These are phyloP conservation scores for Sordariomycetes sp. DNA, from an alignment of 2,329 filamentous ascomycete genomes.

Conservation along the genomic window DNA sequence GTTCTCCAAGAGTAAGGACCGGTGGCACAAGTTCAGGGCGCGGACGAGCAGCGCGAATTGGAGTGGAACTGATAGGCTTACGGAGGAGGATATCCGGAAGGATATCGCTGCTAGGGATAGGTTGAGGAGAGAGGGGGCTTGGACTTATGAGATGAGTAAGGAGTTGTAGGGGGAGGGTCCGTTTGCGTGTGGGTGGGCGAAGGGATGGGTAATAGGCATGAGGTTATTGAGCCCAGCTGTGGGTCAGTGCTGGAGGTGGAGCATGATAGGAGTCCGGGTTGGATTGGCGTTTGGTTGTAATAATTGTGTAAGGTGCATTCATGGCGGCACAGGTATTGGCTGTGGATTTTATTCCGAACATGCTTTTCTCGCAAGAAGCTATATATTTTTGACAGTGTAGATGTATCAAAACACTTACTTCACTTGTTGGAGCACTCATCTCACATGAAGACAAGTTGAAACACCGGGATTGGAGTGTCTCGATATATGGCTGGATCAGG, in stretches of 20 bases:
- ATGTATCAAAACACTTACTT: too few relatives aligned
- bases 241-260: background rate
- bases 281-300: background rate
- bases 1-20: slow-evolving; percentile 78
- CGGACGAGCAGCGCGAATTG: slow-evolving; percentile 93
- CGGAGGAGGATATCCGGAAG: slow-evolving; percentile 72
- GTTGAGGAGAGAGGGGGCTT: slow-evolving; percentile 71
- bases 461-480: too few relatives aligned
- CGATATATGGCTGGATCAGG: too few relatives aligned
- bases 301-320: background rate
- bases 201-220: background rate
- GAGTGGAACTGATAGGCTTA: slow-evolving; percentile 69
- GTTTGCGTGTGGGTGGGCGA: too few relatives aligned
- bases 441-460: too few relatives aligned
- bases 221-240: background rate
- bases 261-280: background rate
- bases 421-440: too few relatives aligned
- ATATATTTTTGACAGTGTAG: too few relatives aligned
- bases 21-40: slow-evolving; percentile 76
- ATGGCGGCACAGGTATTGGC: background rate
- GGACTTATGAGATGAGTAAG: slow-evolving; percentile 54
- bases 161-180: slow-evolving; percentile 15
- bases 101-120: slow-evolving; percentile 70
- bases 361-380: too few relatives aligned
- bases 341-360: background rate